Evolutionary conservation across 192 early-diverging fungal genomes (phyloP).

Genomic region (Rhizophagus sp.): DNA sequence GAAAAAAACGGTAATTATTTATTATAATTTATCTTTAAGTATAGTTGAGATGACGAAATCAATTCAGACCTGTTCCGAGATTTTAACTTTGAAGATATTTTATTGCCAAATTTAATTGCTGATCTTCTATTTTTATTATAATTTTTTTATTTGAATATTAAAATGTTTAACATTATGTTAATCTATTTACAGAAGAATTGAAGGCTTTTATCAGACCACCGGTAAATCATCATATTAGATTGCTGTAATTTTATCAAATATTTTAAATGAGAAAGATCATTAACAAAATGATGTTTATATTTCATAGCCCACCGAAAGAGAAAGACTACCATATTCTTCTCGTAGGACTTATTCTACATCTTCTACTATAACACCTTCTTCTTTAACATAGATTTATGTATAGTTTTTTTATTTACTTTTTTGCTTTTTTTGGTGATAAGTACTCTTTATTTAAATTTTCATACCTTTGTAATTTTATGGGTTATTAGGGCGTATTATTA

Average conservation of each 20-base stretch:
- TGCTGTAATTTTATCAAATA: background rate
- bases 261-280: background rate
- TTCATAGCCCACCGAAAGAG: background rate
- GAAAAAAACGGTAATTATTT: constrained; percentile 51
- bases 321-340: background rate
- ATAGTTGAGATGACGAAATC: background rate
- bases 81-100: constrained; percentile 19
- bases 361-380: background rate
- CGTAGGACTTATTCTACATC: background rate
- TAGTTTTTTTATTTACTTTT: background rate
- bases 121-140: background rate
- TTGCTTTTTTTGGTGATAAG: too few relatives aligned
- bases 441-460: too few relatives aligned
- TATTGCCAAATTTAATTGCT: constrained; percentile 9
- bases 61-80: constrained; percentile 26
- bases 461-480: too few relatives aligned
- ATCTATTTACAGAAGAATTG: constrained; percentile 10
- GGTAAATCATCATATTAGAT: background rate
- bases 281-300: background rate
- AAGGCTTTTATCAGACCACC: constrained; percentile 10
- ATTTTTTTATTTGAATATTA: background rate
- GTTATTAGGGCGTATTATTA: too few relatives aligned
- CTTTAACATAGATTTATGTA: background rate
- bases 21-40: background rate
- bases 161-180: background rate